Base-by-base conservation (phyloP, 176 grass and related monocot species). In the barley (Hordeum vulgare) region DNA sequence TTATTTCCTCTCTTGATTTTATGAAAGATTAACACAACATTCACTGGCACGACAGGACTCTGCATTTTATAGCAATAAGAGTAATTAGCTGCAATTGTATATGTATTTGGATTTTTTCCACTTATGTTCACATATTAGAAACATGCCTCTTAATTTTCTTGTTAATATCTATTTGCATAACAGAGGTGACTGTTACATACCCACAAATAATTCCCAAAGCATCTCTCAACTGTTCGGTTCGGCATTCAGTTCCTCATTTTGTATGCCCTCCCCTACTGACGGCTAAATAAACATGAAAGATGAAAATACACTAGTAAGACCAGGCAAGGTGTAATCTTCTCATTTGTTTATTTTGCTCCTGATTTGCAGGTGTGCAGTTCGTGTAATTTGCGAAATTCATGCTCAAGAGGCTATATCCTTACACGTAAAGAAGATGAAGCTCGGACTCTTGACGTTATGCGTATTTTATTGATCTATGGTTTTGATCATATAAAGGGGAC, bases 381-480 rank as follows among this genome's bases (percentile, higher is more conserved):
- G 80, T 98, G 95, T 80, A 95, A 66, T 84, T 84, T 95, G 81
- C 83, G 92, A 74, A 91, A 84, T 69, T 80, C 78, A 26, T 98
- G 95, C 76, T 76, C 91, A 17, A 89, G 82, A 88, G 95, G 92
- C 45, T 98, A 98, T 84, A 98, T 98, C 85, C 90, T 98, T 41
- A 90, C 90, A 80, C 92, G 83, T 53, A 95, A 98, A 91, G 95
- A 95, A 85, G 95, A 95, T 76, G 92, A 98, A 85, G 95, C 92
- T 79, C 85, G 92, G 11, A 98, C 92, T 31, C 93, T 91, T 85
- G 95, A 98, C 88, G 89, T 98, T 80, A 93, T 95, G 79, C 92
- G 90, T 31, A 65, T 98, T 71, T 92, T 98, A 53, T 78, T 98
- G 41, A 80, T 86, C 31, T 98, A 93, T 89, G 95, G 89, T 60